Evolutionary conservation across 805 yeast species (phyloP), one percentile per base, ranked within the genome.

Genomic region (Yamadazyma endophytica): DNA sequence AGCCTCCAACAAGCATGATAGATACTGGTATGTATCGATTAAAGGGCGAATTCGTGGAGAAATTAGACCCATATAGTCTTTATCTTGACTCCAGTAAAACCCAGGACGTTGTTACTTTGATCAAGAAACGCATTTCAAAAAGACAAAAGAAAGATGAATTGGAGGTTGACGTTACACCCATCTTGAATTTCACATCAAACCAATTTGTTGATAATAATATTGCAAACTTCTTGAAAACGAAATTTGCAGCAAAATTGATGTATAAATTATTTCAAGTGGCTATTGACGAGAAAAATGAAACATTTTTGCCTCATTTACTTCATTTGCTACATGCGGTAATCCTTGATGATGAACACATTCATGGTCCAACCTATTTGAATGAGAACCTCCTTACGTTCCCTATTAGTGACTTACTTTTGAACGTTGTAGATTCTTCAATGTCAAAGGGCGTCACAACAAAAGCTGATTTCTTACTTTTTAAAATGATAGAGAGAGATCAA

Each of bases 311-410:
- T 12, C 77, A 75, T 25, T 46, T 79, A n/a, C 61, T 84, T 22
- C 92, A 83, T 50, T 61, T 84, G 29, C 41, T 81, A 2, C 87
- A 83, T 57, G 89, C 84, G 5, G 61, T 79, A 6, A 47, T 82
- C 13, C 46, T 60, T 17, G 82, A 78, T 46, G 69, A 68, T 32
- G 77, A 70, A 37, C 27, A 43, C 17, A 40, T 60, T 3, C 52
- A 64, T 40, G 80, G 77, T 1, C 35, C 49, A 7, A 33, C 47
- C 1, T 58, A 68, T 25, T 41, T 70, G 15, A 62, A 68, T 19
- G 68, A 67, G n/a, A 45, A 57, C 2, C 77, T 72, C 38, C 52
- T 73, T n/a, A 57, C 61, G 15, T 72, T 75, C 26, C 83, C 86
- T 4, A 62, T 78, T 20, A 61, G 79, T 46, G 75, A 73, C 37